phyloP scores from a whole-genome alignment of 1,284 basidiomycete genomes.

The Ustilago vetiveriae region DNA sequence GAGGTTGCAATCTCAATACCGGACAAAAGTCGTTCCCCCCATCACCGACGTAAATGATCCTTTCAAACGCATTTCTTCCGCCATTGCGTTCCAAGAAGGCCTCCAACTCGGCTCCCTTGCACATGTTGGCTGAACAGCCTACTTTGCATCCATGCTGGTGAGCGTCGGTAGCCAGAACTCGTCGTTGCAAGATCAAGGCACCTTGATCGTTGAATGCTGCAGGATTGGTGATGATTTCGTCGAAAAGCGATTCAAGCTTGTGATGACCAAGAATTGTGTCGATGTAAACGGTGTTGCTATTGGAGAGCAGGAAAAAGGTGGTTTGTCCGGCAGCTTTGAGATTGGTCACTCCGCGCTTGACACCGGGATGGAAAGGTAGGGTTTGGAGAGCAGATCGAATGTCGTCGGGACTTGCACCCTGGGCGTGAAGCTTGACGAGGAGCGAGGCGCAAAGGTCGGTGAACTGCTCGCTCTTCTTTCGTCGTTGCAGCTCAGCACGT shows the following conservation, averaged over 20 bases:
- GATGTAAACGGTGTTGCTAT: conserved; percentile 92
- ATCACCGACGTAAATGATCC: conserved; percentile 90
- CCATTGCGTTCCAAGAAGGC: conserved; percentile 79
- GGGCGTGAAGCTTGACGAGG: conserved; percentile 55
- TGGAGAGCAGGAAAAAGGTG: conserved; percentile 85
- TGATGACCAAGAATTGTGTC: conserved; percentile 72
- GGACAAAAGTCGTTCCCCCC: conserved; percentile 97
- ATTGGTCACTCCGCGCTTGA: conserved; percentile 83
- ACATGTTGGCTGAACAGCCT: conserved; percentile 96
- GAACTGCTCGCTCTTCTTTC: conserved; percentile 78
- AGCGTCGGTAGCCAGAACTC: conserved; percentile 74
- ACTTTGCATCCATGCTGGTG: conserved; percentile 84
- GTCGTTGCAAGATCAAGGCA: conserved; percentile 79
- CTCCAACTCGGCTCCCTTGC: conserved; percentile 93
- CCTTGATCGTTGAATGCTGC: conserved; percentile 81
- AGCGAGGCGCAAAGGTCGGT: conserved; percentile 75
- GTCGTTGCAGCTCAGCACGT: conserved; percentile 81
- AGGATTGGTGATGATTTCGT: conserved; percentile 90
- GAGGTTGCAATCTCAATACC: conserved; percentile 74
- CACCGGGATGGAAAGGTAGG: conserved; percentile 94
- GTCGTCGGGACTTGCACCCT: conserved; percentile 73
- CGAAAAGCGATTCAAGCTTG: conserved; percentile 72
- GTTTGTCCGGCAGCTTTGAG: conserved; percentile 74
- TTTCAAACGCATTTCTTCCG: conserved; percentile 75
- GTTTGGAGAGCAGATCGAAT: conserved; percentile 80